A percentile compares a stretch with the other conserved stretches of the same genome.
Conservation (phyloP, 1,139 yeast genomes). For the Torulaspora pretoriensis region DNA sequence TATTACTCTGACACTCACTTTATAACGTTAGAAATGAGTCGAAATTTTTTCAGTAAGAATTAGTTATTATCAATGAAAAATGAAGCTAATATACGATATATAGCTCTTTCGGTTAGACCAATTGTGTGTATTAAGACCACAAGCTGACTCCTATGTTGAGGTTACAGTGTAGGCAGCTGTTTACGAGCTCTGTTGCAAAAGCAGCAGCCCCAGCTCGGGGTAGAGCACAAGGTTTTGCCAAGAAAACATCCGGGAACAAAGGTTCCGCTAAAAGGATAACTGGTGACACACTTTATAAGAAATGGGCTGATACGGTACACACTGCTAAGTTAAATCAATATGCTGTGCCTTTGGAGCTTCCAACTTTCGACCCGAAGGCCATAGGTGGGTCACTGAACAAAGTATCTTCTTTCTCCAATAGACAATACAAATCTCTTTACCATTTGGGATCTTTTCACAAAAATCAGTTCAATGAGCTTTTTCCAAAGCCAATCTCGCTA, state of each 20-base stretch:
- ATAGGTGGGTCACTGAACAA: constrained; percentile 19
- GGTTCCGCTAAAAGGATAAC: constrained; percentile 28
- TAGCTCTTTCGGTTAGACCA: neutral
- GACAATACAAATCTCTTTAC: constrained; percentile 28
- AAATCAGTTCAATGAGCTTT: constrained; percentile 61
- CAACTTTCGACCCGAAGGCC: constrained; percentile 22
- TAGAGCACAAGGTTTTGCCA: constrained; percentile 32
- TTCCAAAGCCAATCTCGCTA: constrained; percentile 53
- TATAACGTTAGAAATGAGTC: constrained; percentile 3
- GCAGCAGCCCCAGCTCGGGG: constrained; percentile 30
- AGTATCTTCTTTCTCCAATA: constrained; percentile 24
- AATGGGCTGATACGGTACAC: constrained; percentile 32
- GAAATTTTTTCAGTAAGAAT: constrained; percentile 1
- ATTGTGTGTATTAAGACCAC: neutral
- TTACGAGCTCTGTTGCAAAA: constrained; percentile 12
- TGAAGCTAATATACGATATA: neutral
- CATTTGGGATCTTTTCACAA: constrained; percentile 56
- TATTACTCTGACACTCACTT: neutral
- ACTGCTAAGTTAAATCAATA: constrained; percentile 27
- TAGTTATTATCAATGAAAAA: neutral
- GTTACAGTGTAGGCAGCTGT: constrained; percentile 19
- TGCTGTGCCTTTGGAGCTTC: constrained; percentile 27
- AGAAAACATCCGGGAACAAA: constrained; percentile 21
- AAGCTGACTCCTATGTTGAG: constrained; percentile 17
- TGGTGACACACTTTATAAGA: constrained; percentile 30